A percentile compares a stretch with the other conserved stretches of the same genome.
Evolutionary conservation across 768 basidiomycete genomes (phyloP).

Genomic region (Suillus ampliporus): DNA sequence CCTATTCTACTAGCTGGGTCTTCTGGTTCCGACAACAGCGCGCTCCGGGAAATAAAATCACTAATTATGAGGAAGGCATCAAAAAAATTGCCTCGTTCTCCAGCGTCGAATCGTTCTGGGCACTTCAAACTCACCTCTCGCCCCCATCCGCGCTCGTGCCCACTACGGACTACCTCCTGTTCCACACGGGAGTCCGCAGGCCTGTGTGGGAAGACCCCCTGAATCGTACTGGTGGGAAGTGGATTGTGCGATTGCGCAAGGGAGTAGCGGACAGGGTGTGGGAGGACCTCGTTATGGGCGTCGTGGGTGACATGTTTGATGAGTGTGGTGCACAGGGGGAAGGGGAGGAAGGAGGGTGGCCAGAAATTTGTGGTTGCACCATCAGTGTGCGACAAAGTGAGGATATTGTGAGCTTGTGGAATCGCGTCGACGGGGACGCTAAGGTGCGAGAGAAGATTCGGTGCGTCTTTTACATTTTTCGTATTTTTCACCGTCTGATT

Average conservation of each 20-base stretch:
- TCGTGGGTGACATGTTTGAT: conserved; percentile 91
- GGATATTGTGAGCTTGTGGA: conserved; percentile 95
- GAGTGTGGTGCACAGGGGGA: conserved; percentile 50
- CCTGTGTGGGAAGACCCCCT: conserved; percentile 97
- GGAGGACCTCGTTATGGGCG: conserved; percentile 87
- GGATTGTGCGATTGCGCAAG: conserved; percentile 93
- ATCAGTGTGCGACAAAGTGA: conserved; percentile 93
- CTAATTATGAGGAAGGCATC: conserved; percentile 94
- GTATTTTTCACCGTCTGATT: conserved; percentile 4
- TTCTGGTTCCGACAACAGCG: conserved; percentile 95
- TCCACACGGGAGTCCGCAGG: conserved; percentile 82
- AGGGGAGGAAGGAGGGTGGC: conserved; percentile 50
- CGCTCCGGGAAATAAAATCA: conserved; percentile 85
- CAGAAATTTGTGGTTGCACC: conserved; percentile 93
- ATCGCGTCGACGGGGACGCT: conserved; percentile 76
- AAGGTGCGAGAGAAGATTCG: conserved; percentile 82
- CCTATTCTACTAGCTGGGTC: conserved; percentile 66
- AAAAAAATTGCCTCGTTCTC: conserved; percentile 90
- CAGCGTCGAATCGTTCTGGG: conserved; percentile 97
- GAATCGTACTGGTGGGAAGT: conserved; percentile 88
- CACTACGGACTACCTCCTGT: conserved; percentile 94
- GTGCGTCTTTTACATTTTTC: conserved; percentile 56
- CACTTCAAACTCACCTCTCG: conserved; percentile 89
- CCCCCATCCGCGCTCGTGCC: conserved; percentile 84
- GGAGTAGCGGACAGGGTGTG: conserved; percentile 89